phyloP scores from a whole-genome alignment of 805 yeast species.

The Ogataea corticis region DNA sequence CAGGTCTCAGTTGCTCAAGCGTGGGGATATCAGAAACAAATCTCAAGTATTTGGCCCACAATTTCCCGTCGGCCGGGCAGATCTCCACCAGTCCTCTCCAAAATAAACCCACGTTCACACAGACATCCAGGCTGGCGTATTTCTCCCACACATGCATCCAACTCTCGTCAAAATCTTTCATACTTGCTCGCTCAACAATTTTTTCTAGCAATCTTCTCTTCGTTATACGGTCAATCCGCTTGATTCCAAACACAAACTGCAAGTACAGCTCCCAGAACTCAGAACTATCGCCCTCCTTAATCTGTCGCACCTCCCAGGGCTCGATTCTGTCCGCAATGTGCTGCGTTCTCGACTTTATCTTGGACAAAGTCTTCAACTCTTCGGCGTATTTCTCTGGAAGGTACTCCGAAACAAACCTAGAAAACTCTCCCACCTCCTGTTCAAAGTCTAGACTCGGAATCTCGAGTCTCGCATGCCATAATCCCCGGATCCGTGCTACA shows the following conservation, averaged over 20 bases:
- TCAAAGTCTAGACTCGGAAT: slow-evolving; percentile 44
- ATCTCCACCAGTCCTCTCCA: slow-evolving; percentile 4
- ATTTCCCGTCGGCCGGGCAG: slow-evolving; percentile 2
- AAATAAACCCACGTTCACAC: neutral
- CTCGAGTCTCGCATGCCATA: slow-evolving; percentile 35
- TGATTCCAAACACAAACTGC: slow-evolving; percentile 8
- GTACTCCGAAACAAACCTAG: slow-evolving; percentile 40
- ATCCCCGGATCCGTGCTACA: slow-evolving; percentile 19
- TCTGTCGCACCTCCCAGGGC: slow-evolving; percentile 33
- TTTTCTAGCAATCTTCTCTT: slow-evolving; percentile 16
- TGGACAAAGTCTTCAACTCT: slow-evolving; percentile 40
- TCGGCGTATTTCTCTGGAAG: slow-evolving; percentile 33
- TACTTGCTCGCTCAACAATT: slow-evolving; percentile 36
- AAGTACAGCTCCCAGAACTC: slow-evolving; percentile 23
- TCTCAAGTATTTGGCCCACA: slow-evolving; percentile 7
- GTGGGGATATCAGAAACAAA: neutral
- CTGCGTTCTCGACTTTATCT: slow-evolving; percentile 34
- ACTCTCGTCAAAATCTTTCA: slow-evolving; percentile 1
- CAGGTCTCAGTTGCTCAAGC: slow-evolving; percentile 4
- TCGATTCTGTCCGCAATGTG: slow-evolving; percentile 36
- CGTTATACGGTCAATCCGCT: slow-evolving; percentile 8
- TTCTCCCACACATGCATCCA: slow-evolving; percentile 35
- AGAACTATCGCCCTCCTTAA: slow-evolving; percentile 14
- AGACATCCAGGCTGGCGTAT: slow-evolving; percentile 22
- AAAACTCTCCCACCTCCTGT: slow-evolving; percentile 40